Evolutionary conservation across 2,329 filamentous ascomycete species (phyloP).

Genomic region (Fusarium papillatum): DNA sequence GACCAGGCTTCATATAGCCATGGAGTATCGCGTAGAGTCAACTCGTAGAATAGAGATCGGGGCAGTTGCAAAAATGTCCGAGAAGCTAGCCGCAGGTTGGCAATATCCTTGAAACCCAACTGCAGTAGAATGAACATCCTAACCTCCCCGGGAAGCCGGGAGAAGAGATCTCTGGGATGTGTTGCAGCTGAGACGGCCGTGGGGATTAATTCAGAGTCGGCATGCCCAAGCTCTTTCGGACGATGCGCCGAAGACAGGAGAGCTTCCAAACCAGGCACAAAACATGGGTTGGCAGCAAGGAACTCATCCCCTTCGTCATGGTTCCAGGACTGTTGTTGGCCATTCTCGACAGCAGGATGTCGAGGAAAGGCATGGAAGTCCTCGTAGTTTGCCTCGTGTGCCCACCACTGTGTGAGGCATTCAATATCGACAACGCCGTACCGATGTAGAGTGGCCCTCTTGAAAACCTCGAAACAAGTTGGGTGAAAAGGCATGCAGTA

Average conservation of each 20-base stretch:
- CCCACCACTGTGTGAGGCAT: slow-evolving; percentile 31
- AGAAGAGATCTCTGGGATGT: slow-evolving; percentile 7
- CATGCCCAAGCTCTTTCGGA: neutral
- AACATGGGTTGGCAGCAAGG: slow-evolving; percentile 39
- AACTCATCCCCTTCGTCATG: slow-evolving; percentile 28
- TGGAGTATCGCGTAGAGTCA: slow-evolving; percentile 22
- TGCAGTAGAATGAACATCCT: slow-evolving; percentile 14
- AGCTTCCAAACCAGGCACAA: slow-evolving; percentile 16
- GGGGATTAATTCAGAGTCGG: neutral
- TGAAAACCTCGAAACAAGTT: slow-evolving; percentile 46
- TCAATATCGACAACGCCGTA: slow-evolving; percentile 33
- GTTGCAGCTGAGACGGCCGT: neutral
- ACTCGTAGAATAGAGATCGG: neutral
- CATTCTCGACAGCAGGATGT: neutral
- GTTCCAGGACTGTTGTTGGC: slow-evolving; percentile 19
- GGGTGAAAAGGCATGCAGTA: slow-evolving; percentile 46
- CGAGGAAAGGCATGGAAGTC: slow-evolving; percentile 16
- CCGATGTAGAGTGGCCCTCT: slow-evolving; percentile 36
- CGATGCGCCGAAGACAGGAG: slow-evolving; percentile 9
- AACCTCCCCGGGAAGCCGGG: slow-evolving; percentile 23
- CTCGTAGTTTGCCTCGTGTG: neutral
- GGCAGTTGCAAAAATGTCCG: slow-evolving; percentile 27
- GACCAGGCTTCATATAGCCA: slow-evolving; percentile 39
- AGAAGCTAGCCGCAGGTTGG: slow-evolving; percentile 23
- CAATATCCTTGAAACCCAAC: slow-evolving; percentile 24